Evolutionary conservation across 192 early-diverging fungal species (phyloP), one percentile per base, ranked within the genome.

Genomic region (Coemansia sp.): DNA sequence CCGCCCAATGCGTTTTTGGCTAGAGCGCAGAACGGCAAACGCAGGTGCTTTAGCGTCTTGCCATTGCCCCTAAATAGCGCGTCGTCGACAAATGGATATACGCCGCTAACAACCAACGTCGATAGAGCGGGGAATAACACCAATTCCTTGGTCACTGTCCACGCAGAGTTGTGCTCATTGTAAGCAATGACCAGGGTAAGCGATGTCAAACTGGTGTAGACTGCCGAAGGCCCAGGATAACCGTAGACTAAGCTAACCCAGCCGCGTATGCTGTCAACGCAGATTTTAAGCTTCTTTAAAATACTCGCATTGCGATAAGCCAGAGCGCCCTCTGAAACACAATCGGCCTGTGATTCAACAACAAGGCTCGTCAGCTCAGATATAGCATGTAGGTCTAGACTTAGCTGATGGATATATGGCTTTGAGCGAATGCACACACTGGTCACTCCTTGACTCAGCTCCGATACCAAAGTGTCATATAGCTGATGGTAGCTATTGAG

Each of bases 21-120:
- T 8, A 40, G 20, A 3, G 36, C n/a, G 3, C 2, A 10, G 15
- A 62, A 62, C 2, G 36, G 60, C n/a, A 22, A 5, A 6, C 36
- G 5, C n/a, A 62, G 36, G n/a, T 8, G 33, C 20, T 11, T 34
- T 5, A 62, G 27, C 20, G 60, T 38, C 16, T 62, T 15, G 16
- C 20, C 36, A 24, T 40, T 62, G 36, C 60, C 60, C 18, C 60
- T 62, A 62, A 62, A 62, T 5, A 62, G 36, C n/a, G 40, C 8
- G 15, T 62, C 20, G 10, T 62, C 60, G 10, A 2, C 18, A 20
- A 62, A 62, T 40, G 60, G 60, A 33, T 62, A 62, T 18, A 1
- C 6, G 7, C 8, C 31, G 5, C 5, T n/a, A 34, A 38, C 5
- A 13, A 18, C 16, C 31, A 60, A 31, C 5, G 10, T 34, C 33